Evolutionary conservation across 768 basidiomycete species (phyloP).

Genomic region (Psilocybe subaeruginosa): DNA sequence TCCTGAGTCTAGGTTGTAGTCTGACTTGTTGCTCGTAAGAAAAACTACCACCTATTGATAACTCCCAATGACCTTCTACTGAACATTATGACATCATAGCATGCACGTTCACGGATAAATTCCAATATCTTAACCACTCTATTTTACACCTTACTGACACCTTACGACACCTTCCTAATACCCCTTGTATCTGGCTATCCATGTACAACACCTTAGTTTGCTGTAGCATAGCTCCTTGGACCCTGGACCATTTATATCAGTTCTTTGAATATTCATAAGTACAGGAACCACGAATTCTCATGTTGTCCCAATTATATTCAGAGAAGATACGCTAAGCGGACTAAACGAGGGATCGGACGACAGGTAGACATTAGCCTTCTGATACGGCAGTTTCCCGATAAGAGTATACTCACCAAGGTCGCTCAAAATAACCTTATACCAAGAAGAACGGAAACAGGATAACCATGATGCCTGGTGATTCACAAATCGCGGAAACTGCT

Average conservation of each 20-base stretch:
- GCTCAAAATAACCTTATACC: background rate
- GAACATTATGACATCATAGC: slow-evolving; percentile 16
- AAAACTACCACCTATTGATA: slow-evolving; percentile 22
- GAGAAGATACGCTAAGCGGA: background rate
- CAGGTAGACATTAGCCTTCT: background rate
- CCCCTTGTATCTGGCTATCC: background rate
- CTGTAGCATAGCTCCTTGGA: background rate
- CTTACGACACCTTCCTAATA: background rate
- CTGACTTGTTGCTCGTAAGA: slow-evolving; percentile 3
- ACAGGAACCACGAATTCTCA: background rate
- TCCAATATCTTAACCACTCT: background rate
- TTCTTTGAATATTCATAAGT: background rate
- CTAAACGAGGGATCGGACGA: background rate
- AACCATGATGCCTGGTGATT: background rate
- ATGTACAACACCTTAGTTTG: background rate
- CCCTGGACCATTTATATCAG: background rate
- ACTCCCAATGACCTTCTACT: slow-evolving; percentile 2
- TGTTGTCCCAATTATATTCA: background rate
- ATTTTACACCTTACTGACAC: background rate
- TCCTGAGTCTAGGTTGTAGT: slow-evolving; percentile 6
- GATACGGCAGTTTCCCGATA: background rate
- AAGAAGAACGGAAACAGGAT: background rate
- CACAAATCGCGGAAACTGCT: too few species aligned
- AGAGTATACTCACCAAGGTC: background rate
- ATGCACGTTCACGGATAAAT: background rate